Percentiles rank a stretch among this genome's conserved stretches.
phyloP scores from a whole-genome alignment of 768 basidiomycete species.

The Lepiota subincarnata region DNA sequence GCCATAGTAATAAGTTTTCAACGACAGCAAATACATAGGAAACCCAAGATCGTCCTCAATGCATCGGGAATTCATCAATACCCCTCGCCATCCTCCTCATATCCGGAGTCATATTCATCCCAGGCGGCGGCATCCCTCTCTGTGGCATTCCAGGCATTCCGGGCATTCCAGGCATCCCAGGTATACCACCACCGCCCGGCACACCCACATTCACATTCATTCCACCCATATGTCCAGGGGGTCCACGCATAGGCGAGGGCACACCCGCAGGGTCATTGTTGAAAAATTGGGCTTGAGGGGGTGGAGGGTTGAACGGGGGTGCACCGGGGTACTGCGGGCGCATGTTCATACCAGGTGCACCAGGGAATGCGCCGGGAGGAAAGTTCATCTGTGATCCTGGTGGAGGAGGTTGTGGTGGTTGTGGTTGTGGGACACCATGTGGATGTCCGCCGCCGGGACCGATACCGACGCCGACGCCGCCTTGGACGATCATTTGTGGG shows the following conservation, averaged over 20 bases:
- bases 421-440: slow-evolving; percentile 4
- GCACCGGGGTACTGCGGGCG: slow-evolving; percentile 13
- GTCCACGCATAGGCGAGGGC: slow-evolving; percentile 10
- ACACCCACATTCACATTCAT: slow-evolving; percentile 18
- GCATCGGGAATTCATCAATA: slow-evolving; percentile 29
- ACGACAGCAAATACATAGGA: no score
- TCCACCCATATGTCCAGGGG: slow-evolving; percentile 17
- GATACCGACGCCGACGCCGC: slow-evolving; percentile 4
- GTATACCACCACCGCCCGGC: slow-evolving; percentile 13
- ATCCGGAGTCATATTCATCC: slow-evolving; percentile 23
- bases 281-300: slow-evolving; percentile 16
- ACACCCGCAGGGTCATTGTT: slow-evolving; percentile 5
- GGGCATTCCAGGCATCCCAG: slow-evolving; percentile 24
- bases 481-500: slow-evolving; percentile 22
- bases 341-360: slow-evolving; percentile 22
- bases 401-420: not conserved
- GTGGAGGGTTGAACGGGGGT: slow-evolving; percentile 19
- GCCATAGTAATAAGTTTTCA: no score
- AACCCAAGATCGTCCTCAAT: slow-evolving; percentile 10
- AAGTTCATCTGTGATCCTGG: slow-evolving; percentile 24
- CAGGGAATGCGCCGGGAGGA: slow-evolving; percentile 23
- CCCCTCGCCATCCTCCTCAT: slow-evolving; percentile 25
- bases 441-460: slow-evolving; percentile 8
- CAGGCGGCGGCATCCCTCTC: slow-evolving; percentile 10
- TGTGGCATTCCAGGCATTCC: slow-evolving; percentile 25